Evolutionary conservation across 2,329 filamentous ascomycete species (phyloP).

Genomic region (Pyrenochaeta sp.): DNA sequence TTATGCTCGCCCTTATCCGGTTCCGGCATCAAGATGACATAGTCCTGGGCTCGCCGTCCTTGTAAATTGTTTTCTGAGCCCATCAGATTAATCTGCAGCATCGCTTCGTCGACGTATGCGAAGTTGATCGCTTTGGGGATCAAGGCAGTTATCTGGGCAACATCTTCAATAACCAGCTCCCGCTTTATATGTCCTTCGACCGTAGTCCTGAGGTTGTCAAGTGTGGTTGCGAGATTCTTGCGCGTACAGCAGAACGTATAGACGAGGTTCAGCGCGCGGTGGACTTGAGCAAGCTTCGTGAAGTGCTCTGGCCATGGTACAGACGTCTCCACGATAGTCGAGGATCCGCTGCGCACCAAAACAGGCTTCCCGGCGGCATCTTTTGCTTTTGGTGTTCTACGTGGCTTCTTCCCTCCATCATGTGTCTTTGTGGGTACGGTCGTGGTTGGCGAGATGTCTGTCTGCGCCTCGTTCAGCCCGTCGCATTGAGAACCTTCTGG

Average conservation of each 20-base stretch:
- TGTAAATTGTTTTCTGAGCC: slow-evolving; percentile 73
- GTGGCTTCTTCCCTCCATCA: slow-evolving; percentile 64
- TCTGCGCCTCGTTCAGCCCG: slow-evolving; percentile 8
- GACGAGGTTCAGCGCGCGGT: slow-evolving; percentile 88
- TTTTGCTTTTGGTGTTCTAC: slow-evolving; percentile 53
- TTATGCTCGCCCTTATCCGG: slow-evolving; percentile 56
- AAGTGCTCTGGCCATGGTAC: slow-evolving; percentile 80
- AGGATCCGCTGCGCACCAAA: slow-evolving; percentile 56
- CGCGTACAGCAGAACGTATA: slow-evolving; percentile 95
- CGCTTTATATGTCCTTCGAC: slow-evolving; percentile 84
- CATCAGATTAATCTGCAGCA: slow-evolving; percentile 80
- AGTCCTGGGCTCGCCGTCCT: slow-evolving; percentile 61
- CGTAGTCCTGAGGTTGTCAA: slow-evolving; percentile 83
- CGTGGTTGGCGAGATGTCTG: slow-evolving; percentile 46
- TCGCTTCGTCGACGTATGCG: slow-evolving; percentile 83
- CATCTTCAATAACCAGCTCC: slow-evolving; percentile 75
- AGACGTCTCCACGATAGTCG: slow-evolving; percentile 59
- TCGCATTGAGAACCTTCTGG: slow-evolving; percentile 13
- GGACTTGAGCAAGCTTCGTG: slow-evolving; percentile 75
- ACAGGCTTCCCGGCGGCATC: slow-evolving; percentile 46
- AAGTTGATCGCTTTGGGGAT: slow-evolving; percentile 83
- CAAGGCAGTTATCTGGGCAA: slow-evolving; percentile 81
- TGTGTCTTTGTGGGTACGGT: slow-evolving; percentile 64
- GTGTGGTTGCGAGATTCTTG: slow-evolving; percentile 90
- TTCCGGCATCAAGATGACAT: slow-evolving; percentile 45